phyloP scores from a whole-genome alignment of 2,329 filamentous ascomycete genomes.

The Xylariaceae sp. region DNA sequence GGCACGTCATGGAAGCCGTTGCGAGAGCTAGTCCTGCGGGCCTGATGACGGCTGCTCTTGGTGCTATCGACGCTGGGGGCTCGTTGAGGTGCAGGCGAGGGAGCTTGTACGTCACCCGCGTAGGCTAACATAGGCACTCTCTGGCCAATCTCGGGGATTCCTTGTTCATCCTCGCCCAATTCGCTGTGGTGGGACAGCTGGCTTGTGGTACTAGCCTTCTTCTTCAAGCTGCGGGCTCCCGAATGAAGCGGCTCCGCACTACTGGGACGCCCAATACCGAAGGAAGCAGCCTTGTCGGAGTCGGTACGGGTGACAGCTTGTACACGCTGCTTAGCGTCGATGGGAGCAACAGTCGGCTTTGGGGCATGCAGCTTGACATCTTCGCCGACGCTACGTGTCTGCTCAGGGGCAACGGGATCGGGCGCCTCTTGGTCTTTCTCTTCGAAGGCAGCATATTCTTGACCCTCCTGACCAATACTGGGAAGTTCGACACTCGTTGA shows the following conservation, averaged over 20 bases:
- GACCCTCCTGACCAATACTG: slow-evolving; percentile 83
- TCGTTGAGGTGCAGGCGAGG: slow-evolving; percentile 69
- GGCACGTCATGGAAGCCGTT: slow-evolving; percentile 63
- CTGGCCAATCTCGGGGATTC: slow-evolving; percentile 87
- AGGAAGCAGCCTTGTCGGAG: slow-evolving; percentile 80
- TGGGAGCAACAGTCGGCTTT: slow-evolving; percentile 76
- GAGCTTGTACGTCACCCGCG: slow-evolving; percentile 93
- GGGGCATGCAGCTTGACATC: slow-evolving; percentile 87
- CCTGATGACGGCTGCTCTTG: slow-evolving; percentile 51
- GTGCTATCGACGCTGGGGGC: slow-evolving; percentile 34
- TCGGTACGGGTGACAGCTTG: slow-evolving; percentile 84
- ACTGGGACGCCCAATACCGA: slow-evolving; percentile 69
- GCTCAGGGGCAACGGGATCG: slow-evolving; percentile 53
- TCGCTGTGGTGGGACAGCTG: slow-evolving; percentile 48
- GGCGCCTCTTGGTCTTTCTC: slow-evolving; percentile 39
- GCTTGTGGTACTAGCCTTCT: slow-evolving; percentile 55
- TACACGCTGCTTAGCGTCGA: slow-evolving; percentile 79
- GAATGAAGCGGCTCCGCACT: slow-evolving; percentile 49
- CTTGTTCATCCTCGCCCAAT: slow-evolving; percentile 69
- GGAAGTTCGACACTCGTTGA: slow-evolving; percentile 78
- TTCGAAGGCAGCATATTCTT: slow-evolving; percentile 68
- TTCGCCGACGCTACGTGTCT: slow-evolving; percentile 73
- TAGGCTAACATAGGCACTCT: slow-evolving; percentile 92
- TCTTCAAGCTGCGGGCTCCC: slow-evolving; percentile 51
- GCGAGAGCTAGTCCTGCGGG: slow-evolving; percentile 67